phyloP scores from a whole-genome alignment of 306 rosid species.

The Trichosanthes truncata region DNA sequence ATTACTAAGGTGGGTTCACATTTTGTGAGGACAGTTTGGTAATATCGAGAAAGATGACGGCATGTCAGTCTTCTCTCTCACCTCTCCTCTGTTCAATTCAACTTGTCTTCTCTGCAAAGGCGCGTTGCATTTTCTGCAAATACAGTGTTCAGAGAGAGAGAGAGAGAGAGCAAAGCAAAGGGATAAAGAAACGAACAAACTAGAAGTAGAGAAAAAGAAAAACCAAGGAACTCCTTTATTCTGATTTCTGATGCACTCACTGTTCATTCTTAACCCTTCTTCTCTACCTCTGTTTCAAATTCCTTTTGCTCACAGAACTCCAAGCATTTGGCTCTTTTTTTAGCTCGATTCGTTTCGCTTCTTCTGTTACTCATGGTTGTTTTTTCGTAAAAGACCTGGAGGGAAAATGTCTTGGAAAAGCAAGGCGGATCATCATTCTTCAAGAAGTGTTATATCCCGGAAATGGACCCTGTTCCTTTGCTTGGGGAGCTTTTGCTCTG shows the following conservation, averaged over 20 bases:
- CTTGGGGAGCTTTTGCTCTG: slow-evolving; percentile 75
- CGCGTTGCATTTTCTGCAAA: slow-evolving; percentile 12
- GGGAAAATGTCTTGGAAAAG: slow-evolving; percentile 64
- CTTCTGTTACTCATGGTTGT: slow-evolving; percentile 23
- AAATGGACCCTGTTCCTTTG: slow-evolving; percentile 78
- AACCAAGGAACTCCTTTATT: slow-evolving; percentile 9
- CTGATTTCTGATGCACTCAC: neutral
- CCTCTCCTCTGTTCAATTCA: slow-evolving; percentile 36
- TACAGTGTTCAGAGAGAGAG: slow-evolving; percentile 22
- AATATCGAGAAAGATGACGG: slow-evolving; percentile 29
- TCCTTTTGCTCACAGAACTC: neutral
- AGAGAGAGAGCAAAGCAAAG: slow-evolving; percentile 17
- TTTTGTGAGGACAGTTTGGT: slow-evolving; percentile 29
- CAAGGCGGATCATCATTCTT: slow-evolving; percentile 55
- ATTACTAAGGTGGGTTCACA: neutral
- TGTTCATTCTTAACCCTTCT: slow-evolving; percentile 15
- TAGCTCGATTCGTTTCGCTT: slow-evolving; percentile 3
- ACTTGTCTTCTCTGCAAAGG: slow-evolving; percentile 58
- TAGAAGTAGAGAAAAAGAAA: slow-evolving; percentile 6
- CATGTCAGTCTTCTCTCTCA: slow-evolving; percentile 52
- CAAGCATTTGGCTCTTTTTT: slow-evolving; percentile 6
- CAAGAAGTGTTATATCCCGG: slow-evolving; percentile 42
- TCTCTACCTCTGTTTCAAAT: slow-evolving; percentile 8
- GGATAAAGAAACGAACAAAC: slow-evolving; percentile 20
- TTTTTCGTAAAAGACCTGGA: slow-evolving; percentile 1